phyloP scores from a whole-genome alignment of 768 basidiomycete species.

The Neoboletus subvelutipes region DNA sequence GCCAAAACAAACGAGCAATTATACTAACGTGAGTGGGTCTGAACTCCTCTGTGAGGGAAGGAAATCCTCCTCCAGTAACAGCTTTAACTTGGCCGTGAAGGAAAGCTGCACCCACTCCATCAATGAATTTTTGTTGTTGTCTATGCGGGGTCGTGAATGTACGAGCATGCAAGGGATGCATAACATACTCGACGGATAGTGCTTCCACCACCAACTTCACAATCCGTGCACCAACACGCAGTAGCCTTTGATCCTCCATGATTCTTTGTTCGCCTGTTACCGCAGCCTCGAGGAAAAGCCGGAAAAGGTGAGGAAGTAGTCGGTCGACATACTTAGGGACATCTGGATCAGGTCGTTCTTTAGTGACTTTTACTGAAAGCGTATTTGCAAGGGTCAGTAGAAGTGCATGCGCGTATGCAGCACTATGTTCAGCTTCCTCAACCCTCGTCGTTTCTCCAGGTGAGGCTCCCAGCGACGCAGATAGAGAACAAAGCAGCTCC shows the following conservation, averaged over 20 bases:
- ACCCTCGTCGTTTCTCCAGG: background rate
- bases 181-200: slow-evolving; percentile 61
- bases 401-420: slow-evolving; percentile 85
- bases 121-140: slow-evolving; percentile 60
- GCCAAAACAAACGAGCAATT: background rate
- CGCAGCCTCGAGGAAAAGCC: slow-evolving; percentile 52
- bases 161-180: background rate
- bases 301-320: slow-evolving; percentile 70
- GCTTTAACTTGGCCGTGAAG: slow-evolving; percentile 43
- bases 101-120: slow-evolving; percentile 40
- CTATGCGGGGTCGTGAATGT: slow-evolving; percentile 29
- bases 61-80: slow-evolving; percentile 56
- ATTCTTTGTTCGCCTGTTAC: slow-evolving; percentile 27
- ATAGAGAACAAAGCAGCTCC: slow-evolving; percentile 56
- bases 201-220: slow-evolving; percentile 67
- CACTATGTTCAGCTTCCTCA: slow-evolving; percentile 55
- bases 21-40: slow-evolving; percentile 51
- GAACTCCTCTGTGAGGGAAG: slow-evolving; percentile 37
- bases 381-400: slow-evolving; percentile 67
- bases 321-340: slow-evolving; percentile 78
- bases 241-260: slow-evolving; percentile 36
- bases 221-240: slow-evolving; percentile 56
- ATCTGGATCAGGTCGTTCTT: slow-evolving; percentile 56
- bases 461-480: slow-evolving; percentile 10
- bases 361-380: slow-evolving; percentile 50